Percentiles rank a stretch among this genome's conserved stretches.
These are phyloP conservation scores for Emmonsiellopsis sp. DNA, from an alignment of 2,329 filamentous ascomycete species.

Conservation along the genomic window DNA sequence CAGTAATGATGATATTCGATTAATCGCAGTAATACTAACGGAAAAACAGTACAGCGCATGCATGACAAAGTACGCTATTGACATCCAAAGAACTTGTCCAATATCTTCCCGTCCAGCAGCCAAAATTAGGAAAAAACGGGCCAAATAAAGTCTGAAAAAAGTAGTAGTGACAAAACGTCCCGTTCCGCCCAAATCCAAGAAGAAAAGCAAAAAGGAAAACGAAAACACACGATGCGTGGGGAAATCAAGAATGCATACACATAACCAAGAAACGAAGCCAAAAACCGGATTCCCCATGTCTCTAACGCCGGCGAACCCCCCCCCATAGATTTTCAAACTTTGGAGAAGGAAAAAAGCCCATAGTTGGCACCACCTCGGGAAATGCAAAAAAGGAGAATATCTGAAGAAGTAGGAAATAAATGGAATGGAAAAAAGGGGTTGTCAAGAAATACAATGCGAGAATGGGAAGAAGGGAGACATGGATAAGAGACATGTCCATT, in stretches of 20 bases:
- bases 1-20: not conserved
- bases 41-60: not conserved
- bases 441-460: not conserved
- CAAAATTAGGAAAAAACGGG: not conserved
- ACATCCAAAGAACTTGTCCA: not conserved
- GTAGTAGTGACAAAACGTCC: not conserved
- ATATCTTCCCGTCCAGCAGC: not conserved
- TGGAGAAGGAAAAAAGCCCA: not conserved
- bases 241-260: not conserved
- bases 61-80: not conserved
- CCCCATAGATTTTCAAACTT: not conserved
- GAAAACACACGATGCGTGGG: not conserved
- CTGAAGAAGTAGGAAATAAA: too few species aligned
- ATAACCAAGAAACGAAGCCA: not conserved
- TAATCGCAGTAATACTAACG: not conserved
- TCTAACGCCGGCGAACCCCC: not conserved
- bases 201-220: not conserved
- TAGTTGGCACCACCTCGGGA: too few species aligned
- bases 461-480: not conserved
- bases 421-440: not conserved
- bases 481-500: not conserved
- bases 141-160: not conserved
- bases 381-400: too few species aligned
- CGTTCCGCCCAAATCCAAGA: not conserved
- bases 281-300: not conserved